These are phyloP conservation scores for Gillenia trifoliata DNA, from an alignment of 306 rosid species.

Conservation along the genomic window DNA sequence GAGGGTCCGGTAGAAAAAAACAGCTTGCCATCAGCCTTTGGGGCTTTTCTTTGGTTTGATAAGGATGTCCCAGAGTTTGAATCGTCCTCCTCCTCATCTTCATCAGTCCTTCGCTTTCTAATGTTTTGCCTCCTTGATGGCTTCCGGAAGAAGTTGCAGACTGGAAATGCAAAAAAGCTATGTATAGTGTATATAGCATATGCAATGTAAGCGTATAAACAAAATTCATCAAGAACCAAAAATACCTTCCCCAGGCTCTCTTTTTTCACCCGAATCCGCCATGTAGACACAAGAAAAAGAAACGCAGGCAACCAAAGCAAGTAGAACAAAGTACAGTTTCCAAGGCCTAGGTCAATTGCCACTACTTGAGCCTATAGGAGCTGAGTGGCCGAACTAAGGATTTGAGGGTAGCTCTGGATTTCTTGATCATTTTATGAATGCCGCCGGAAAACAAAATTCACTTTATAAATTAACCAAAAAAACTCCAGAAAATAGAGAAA, in stretches of 20 bases:
- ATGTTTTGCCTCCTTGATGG: conserved; percentile 36
- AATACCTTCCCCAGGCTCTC: conserved; percentile 19
- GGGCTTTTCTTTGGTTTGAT: conserved; percentile 27
- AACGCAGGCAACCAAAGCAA: background rate
- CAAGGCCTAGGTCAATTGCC: background rate
- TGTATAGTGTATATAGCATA: background rate
- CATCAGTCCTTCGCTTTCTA: conserved; percentile 32
- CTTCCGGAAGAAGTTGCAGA: conserved; percentile 50
- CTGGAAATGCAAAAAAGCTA: conserved; percentile 14
- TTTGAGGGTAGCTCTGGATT: background rate
- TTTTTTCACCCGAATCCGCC: conserved; percentile 29
- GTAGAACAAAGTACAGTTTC: background rate
- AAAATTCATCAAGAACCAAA: background rate
- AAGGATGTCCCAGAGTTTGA: conserved; percentile 23
- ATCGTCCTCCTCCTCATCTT: conserved; percentile 29
- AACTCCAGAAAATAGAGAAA: background rate
- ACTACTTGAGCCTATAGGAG: background rate
- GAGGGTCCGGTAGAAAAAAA: conserved; percentile 34
- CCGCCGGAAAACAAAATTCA: background rate
- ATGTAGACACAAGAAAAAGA: conserved; percentile 8
- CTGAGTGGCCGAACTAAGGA: background rate
- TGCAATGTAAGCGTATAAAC: background rate
- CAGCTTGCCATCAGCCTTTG: conserved; percentile 32
- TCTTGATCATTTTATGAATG: background rate
- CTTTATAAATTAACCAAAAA: background rate